phyloP scores from a whole-genome alignment of 2,329 filamentous ascomycete species.

The Talaromyces sp. region DNA sequence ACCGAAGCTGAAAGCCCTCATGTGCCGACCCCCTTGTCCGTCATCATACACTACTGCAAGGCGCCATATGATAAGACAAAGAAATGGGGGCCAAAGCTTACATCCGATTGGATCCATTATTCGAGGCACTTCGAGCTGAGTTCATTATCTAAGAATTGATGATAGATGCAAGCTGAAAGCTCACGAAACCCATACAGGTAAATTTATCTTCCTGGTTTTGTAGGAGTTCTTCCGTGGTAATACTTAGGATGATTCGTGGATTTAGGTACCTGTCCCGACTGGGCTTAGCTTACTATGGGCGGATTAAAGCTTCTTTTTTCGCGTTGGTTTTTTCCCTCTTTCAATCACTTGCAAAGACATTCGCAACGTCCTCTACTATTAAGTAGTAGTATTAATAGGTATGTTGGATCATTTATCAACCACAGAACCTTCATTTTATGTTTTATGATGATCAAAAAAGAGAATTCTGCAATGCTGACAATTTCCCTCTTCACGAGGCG shows the following conservation, averaged over 20 bases:
- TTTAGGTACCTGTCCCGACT: neutral
- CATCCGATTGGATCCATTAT: neutral
- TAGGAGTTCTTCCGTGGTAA: neutral
- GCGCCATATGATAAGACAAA: neutral
- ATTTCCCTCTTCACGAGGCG: conserved; percentile 35
- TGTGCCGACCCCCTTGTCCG: neutral
- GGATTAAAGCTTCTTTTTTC: neutral
- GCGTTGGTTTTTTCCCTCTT: neutral
- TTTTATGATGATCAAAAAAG: conserved; percentile 38
- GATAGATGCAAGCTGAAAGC: neutral
- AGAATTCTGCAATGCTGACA: conserved; percentile 49
- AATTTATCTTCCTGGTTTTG: too few relatives aligned
- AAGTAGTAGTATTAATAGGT: conserved; percentile 6
- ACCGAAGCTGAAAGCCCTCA: neutral
- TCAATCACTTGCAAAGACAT: neutral
- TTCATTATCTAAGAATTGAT: neutral
- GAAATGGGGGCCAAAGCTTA: neutral
- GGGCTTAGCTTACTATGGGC: neutral
- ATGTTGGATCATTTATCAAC: conserved; percentile 2
- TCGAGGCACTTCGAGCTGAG: neutral
- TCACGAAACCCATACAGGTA: neutral
- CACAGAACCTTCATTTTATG: conserved; percentile 17
- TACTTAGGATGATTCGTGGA: neutral
- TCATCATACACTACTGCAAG: neutral
- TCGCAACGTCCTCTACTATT: neutral